phyloP scores from a whole-genome alignment of 305 asterid species.

The Solanum hybrid region DNA sequence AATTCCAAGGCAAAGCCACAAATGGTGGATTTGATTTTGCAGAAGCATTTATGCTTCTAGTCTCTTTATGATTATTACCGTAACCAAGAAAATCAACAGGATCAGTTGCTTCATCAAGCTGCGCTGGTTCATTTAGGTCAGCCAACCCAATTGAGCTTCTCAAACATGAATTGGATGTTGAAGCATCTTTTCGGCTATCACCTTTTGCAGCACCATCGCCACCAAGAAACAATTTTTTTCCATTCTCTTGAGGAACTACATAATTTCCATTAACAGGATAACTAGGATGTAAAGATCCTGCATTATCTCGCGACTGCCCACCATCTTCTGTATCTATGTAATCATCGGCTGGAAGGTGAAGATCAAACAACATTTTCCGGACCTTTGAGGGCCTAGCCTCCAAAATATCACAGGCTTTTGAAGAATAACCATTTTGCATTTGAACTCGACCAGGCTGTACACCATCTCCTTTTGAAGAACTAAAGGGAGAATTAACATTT shows the following conservation, averaged over 20 bases:
- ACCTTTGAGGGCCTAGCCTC: conserved; percentile 68
- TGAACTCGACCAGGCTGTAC: conserved; percentile 30
- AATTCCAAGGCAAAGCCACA: conserved; percentile 20
- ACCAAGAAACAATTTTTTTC: conserved; percentile 15
- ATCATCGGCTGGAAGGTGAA: conserved; percentile 83
- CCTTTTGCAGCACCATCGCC: conserved; percentile 16
- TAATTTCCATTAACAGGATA: conserved; percentile 1
- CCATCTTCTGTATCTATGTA: conserved; percentile 54
- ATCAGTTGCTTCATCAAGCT: conserved; percentile 37
- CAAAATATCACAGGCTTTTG: conserved; percentile 41
- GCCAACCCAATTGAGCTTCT: conserved; percentile 44
- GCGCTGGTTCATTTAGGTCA: conserved; percentile 76
- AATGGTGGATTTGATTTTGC: conserved; percentile 29
- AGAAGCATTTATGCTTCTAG: conserved; percentile 27
- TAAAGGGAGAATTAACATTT: conserved; percentile 50
- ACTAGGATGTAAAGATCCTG: conserved; percentile 3
- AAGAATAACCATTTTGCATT: conserved; percentile 32
- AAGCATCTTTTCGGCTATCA: conserved; percentile 23
- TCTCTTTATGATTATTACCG: conserved; percentile 26
- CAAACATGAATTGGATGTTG: conserved; percentile 33
- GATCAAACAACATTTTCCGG: conserved; percentile 78
- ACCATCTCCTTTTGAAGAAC: conserved; percentile 52
- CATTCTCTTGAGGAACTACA: conserved; percentile 15
- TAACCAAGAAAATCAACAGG: conserved; percentile 38
- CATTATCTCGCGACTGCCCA: conserved; percentile 23